Conservation (phyloP, 495 filamentous ascomycete genomes). For the Penicillium daleae region DNA sequence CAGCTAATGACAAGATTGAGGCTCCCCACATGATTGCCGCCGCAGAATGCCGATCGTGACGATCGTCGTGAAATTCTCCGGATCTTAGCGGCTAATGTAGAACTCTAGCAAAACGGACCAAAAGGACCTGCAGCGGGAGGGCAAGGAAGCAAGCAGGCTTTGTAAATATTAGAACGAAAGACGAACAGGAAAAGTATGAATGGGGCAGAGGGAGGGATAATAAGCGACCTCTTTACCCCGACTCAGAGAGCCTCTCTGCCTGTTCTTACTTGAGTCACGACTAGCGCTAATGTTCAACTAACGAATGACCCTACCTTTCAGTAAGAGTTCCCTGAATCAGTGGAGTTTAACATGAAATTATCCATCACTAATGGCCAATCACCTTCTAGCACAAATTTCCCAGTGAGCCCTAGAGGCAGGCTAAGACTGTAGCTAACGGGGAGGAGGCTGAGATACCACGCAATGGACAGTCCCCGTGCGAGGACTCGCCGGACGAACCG, state of each 20-base stretch:
- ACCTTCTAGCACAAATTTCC: not conserved
- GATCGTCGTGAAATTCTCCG: not conserved
- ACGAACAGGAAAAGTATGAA: not conserved
- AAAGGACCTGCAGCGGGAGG: not conserved
- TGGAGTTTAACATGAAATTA: not conserved
- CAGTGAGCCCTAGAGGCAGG: not conserved
- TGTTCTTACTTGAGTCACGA: not conserved
- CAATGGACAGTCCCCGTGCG: not conserved
- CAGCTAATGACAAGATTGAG: slow-evolving; percentile 16
- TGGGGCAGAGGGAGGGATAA: not conserved
- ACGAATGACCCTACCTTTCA: not conserved
- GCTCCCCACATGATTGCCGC: not conserved
- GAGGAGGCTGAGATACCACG: not conserved
- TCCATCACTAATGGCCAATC: not conserved
- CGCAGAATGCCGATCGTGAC: not conserved
- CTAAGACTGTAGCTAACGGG: not conserved
- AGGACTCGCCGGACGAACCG: not conserved
- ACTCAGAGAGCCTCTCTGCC: not conserved
- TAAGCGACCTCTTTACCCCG: not conserved
- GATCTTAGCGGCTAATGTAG: not conserved
- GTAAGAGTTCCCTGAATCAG: not conserved
- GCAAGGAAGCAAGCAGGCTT: not conserved
- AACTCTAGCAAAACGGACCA: too few relatives aligned
- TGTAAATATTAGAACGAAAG: not conserved
- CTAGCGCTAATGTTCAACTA: not conserved